These are phyloP conservation scores for Pyrenula massariospora DNA, from an alignment of 495 filamentous ascomycete genomes.

Conservation along the genomic window DNA sequence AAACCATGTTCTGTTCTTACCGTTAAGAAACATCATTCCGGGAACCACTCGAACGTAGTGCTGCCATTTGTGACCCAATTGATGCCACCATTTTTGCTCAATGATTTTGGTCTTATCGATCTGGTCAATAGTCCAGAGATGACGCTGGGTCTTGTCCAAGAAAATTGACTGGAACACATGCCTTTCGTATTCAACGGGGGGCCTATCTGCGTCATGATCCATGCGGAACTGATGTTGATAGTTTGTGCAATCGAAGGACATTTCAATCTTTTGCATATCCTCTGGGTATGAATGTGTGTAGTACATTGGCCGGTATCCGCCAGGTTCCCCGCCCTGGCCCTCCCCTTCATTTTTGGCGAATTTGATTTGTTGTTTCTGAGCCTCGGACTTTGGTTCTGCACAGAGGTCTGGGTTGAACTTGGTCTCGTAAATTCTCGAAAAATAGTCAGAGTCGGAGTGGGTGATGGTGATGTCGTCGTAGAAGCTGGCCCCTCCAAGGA, in stretches of 20 bases:
- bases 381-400: conserved; percentile 31
- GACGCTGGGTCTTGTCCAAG: conserved; percentile 49
- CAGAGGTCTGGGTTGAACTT: conserved; percentile 42
- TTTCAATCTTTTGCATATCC: conserved; percentile 62
- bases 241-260: conserved; percentile 78
- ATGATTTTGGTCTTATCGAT: conserved; percentile 63
- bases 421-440: conserved; percentile 65
- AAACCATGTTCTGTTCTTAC: conserved; percentile 52
- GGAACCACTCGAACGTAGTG: conserved; percentile 70
- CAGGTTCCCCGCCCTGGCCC: conserved; percentile 9
- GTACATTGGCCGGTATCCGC: conserved; percentile 69
- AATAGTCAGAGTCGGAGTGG: conserved; percentile 65
- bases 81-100: conserved; percentile 72
- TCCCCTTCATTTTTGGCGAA: conserved; percentile 38
- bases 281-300: conserved; percentile 57
- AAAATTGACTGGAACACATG: conserved; percentile 83
- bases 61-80: conserved; percentile 70
- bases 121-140: conserved; percentile 61
- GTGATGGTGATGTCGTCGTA: conserved; percentile 79
- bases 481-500: conserved; percentile 66
- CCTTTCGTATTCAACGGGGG: conserved; percentile 32
- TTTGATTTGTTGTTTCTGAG: conserved; percentile 35
- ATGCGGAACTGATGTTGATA: conserved; percentile 74
- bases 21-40: conserved; percentile 73
- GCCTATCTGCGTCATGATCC: conserved; percentile 22